Percentiles rank a stretch among this genome's conserved stretches.
Evolutionary conservation across 1,139 yeast species (phyloP).

Genomic region (Yamadazyma atmosphaerica): DNA sequence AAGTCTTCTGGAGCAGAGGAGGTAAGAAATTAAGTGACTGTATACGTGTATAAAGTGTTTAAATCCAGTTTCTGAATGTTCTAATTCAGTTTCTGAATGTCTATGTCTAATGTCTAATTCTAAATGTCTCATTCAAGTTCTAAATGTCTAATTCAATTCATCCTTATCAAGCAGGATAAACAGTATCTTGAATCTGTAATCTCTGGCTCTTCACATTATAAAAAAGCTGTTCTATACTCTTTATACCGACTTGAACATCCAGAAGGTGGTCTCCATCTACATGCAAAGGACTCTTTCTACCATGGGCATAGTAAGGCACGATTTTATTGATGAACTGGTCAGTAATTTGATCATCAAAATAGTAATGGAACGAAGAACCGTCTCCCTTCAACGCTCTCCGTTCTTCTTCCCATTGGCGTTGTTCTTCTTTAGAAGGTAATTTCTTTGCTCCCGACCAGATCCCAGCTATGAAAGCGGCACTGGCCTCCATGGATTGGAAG

Average conservation of each 20-base stretch:
- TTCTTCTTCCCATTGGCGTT: constrained; percentile 28
- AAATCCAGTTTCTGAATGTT: no score
- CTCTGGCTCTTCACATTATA: constrained; percentile 22
- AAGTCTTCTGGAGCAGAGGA: no score
- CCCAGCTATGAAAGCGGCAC: constrained; percentile 48
- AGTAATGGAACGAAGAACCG: constrained; percentile 26
- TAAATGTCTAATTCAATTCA: no score
- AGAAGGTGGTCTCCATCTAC: constrained; percentile 23
- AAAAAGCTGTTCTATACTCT: constrained; percentile 24
- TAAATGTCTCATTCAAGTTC: not conserved
- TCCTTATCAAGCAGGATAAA: constrained; percentile 5
- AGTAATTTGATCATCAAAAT: constrained; percentile 21
- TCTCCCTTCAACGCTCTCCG: constrained; percentile 22
- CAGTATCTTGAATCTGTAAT: constrained; percentile 11
- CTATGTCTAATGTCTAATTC: not conserved
- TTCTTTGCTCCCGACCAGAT: constrained; percentile 37
- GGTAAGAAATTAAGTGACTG: no score
- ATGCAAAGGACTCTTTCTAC: constrained; percentile 26
- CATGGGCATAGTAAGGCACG: constrained; percentile 20
- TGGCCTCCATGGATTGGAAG: constrained; percentile 44
- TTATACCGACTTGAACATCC: constrained; percentile 26
- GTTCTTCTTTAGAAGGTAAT: constrained; percentile 31
- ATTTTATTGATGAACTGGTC: constrained; percentile 25
- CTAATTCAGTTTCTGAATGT: no score
- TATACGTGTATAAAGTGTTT: no score